Evolutionary conservation across 1,139 yeast species (phyloP).

Genomic region (Martiniozyma asiatica): DNA sequence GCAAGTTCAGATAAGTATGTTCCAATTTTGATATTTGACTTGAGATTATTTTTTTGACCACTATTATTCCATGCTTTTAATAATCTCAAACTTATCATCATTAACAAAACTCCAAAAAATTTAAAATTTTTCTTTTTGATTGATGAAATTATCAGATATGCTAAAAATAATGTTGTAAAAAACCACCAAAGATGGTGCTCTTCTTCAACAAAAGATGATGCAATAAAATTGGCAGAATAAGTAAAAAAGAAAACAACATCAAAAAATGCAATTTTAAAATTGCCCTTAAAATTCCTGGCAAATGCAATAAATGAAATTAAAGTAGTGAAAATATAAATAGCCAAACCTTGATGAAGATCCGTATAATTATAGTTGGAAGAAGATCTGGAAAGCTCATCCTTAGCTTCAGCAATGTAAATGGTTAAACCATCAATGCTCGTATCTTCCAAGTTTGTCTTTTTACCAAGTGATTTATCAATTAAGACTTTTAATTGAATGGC

Average conservation of each 20-base stretch:
- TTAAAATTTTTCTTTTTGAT: constrained; percentile 1
- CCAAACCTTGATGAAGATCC: constrained; percentile 39
- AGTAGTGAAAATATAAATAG: constrained; percentile 24
- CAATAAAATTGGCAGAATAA: constrained; percentile 59
- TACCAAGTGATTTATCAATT: constrained; percentile 17
- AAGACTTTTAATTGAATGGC: constrained; percentile 43
- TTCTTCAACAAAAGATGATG: constrained; percentile 90
- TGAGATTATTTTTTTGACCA: constrained; percentile 68
- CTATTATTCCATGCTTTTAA: constrained; percentile 83
- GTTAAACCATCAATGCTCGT: constrained; percentile 22
- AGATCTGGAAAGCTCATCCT: constrained; percentile 44
- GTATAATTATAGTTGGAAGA: constrained; percentile 63
- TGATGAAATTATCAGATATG: constrained; percentile 10
- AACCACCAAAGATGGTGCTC: constrained; percentile 98
- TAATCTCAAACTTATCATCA: constrained; percentile 38
- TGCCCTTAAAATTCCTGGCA: constrained; percentile 6
- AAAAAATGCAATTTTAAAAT: constrained; percentile 15
- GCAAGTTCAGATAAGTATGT: constrained; percentile 13
- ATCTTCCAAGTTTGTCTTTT: no score
- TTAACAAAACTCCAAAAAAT: constrained; percentile 2
- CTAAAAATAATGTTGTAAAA: constrained; percentile 29
- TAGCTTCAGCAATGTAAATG: constrained; percentile 36
- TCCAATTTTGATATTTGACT: constrained; percentile 21
- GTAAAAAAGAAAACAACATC: constrained; percentile 27
- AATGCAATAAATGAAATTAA: constrained; percentile 17